Base-by-base conservation (phyloP, 257 asterid genomes). In the Agastache rugosa region DNA sequence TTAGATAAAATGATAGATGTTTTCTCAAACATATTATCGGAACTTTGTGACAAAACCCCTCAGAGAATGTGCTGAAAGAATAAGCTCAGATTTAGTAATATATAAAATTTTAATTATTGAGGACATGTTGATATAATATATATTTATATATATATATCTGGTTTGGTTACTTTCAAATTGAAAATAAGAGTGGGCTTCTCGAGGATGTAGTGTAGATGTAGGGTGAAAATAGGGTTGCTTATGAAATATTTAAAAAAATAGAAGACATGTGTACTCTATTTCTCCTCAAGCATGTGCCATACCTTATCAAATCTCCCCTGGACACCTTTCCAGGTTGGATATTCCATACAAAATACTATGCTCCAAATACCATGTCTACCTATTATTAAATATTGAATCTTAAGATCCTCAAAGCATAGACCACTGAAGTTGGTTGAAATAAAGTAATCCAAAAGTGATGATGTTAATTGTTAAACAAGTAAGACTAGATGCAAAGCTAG, bases 401-500 rank as follows among this genome's bases (percentile, higher is more conserved):
- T 45, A 45, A 45, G 16, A 45, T 45, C 51, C 14, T 45, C 51
- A 45, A 45, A 45, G 17, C 51, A 45, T 12, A 45, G 51, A 45
- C 6, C 47, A 42, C 47, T 12, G 47, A 11, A 42, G 14, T 42
- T 11, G 47, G 47, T 42, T 39, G 15, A 42, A 42, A 42, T 10
- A 42, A 11, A 42, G 47, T 31, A 31, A 42, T 42, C 14, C n/a
- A 45, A 14, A 45, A 45, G 14, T 1, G 17, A 16, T 45, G 17
- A 45, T 45, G 16, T 45, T 45, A 45, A 45, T 12, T 45, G 16
- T 45, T 45, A 45, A 45, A 60, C 65, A 19, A 22, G 61, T 31
- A 16, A 20, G 61, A 20, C 61, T 54, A 10, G 8, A 20, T 42
- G 50, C 11, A 48, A 74, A 66, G 51, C 48, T 63, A 53, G 73